Conservation (phyloP, 257 asterid species). For the Echites panduratus region DNA sequence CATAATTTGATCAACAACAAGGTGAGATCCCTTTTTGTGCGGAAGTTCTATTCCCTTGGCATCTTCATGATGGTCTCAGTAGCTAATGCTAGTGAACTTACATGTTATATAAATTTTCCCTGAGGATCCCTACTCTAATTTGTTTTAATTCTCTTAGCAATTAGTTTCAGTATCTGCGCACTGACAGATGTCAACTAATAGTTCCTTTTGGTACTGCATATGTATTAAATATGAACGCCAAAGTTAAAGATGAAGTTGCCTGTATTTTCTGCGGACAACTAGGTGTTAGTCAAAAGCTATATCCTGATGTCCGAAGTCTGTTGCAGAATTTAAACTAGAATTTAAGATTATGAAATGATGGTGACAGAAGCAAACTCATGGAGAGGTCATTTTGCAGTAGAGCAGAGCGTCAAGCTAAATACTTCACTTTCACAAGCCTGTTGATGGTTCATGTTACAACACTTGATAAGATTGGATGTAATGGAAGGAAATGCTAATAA, state of each 20-base stretch:
- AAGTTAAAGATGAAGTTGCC: neutral
- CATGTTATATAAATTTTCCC: too few relatives aligned
- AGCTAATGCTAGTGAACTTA: neutral
- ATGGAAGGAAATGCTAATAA: neutral
- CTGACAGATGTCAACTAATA: neutral
- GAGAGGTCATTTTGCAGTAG: neutral
- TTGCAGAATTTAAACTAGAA: neutral
- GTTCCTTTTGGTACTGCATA: neutral
- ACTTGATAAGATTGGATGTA: neutral
- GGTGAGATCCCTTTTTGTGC: constrained; percentile 33
- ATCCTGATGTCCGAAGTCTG: neutral
- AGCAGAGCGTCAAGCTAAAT: neutral
- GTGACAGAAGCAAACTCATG: neutral
- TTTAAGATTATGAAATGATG: neutral
- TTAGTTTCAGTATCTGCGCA: neutral
- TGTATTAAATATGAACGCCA: neutral
- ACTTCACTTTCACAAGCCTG: neutral
- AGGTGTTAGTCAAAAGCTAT: neutral
- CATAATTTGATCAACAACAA: constrained; percentile 91
- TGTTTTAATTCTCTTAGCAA: neutral
- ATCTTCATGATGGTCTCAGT: neutral
- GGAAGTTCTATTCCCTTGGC: neutral
- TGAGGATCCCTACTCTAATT: neutral
- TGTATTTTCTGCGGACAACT: neutral
- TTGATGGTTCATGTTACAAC: neutral